A percentile compares a stretch with the other conserved stretches of the same genome.
phyloP scores from a whole-genome alignment of 1,139 yeast species.

The Candida sp. region DNA sequence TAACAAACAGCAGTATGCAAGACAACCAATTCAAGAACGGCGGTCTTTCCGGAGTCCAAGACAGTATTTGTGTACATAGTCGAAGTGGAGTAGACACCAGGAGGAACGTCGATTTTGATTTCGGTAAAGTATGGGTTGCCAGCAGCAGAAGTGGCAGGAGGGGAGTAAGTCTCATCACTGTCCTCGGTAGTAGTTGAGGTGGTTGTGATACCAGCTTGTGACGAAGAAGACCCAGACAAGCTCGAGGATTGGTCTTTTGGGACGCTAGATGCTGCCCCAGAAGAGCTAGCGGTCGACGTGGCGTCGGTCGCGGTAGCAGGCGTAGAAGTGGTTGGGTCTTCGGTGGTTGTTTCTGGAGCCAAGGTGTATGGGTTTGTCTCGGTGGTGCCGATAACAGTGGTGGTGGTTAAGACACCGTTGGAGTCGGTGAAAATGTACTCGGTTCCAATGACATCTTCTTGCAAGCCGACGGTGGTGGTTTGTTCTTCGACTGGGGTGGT shows the following conservation, averaged over 20 bases:
- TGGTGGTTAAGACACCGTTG: slow-evolving; percentile 38
- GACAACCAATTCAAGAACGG: slow-evolving; percentile 34
- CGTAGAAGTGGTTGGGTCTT: slow-evolving; percentile 8
- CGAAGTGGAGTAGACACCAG: slow-evolving; percentile 29
- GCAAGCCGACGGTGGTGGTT: slow-evolving; percentile 31
- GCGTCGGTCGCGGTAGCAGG: slow-evolving; percentile 5
- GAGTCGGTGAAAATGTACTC: slow-evolving; percentile 37
- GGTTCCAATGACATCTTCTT: slow-evolving; percentile 35
- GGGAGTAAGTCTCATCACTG: background rate
- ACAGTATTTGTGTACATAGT: slow-evolving; percentile 25
- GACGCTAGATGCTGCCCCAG: too few species aligned
- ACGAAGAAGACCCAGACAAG: slow-evolving; percentile 3
- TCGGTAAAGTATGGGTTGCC: slow-evolving; percentile 7
- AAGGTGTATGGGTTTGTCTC: slow-evolving; percentile 12
- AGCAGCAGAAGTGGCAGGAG: background rate
- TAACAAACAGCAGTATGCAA: slow-evolving; percentile 32
- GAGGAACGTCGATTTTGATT: slow-evolving; percentile 20
- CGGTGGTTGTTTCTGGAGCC: slow-evolving; percentile 3
- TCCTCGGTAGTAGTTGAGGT: slow-evolving; percentile 2
- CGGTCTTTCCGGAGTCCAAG: slow-evolving; percentile 30
- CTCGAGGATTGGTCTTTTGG: too few species aligned
- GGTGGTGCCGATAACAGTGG: slow-evolving; percentile 29
- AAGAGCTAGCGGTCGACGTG: too few species aligned
- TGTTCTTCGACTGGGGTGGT: slow-evolving; percentile 35
- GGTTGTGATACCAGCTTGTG: slow-evolving; percentile 4